phyloP scores from a whole-genome alignment of 495 filamentous ascomycete genomes.

The Daldinia caldariorum region DNA sequence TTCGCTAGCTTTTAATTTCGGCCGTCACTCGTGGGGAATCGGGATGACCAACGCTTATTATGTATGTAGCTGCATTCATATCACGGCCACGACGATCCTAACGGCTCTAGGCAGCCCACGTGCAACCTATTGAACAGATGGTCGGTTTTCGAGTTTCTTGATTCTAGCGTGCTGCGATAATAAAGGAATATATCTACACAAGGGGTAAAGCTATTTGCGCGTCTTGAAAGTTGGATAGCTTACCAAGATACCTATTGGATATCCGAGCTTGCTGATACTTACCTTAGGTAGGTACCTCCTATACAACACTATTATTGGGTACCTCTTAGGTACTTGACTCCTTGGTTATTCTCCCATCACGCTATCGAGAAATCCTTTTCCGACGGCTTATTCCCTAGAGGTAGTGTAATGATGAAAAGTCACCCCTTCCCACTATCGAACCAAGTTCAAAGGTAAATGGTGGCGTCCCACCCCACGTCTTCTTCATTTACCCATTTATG shows the following conservation, averaged over 20 bases:
- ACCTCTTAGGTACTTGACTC: neutral
- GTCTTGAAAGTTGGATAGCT: too few relatives aligned
- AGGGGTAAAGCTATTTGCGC: too few relatives aligned
- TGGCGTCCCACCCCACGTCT: neutral
- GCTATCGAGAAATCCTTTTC: neutral
- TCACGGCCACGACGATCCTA: slow-evolving; percentile 28
- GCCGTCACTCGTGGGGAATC: slow-evolving; percentile 33
- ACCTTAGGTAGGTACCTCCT: neutral
- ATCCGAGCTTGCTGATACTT: neutral
- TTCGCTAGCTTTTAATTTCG: slow-evolving; percentile 41
- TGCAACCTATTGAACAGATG: slow-evolving; percentile 17
- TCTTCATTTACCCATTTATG: neutral
- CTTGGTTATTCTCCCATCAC: neutral
- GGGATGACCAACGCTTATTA: slow-evolving; percentile 20
- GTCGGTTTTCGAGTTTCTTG: slow-evolving; percentile 5
- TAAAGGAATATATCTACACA: too few relatives aligned
- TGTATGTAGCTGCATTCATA: slow-evolving; percentile 30
- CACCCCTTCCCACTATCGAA: too few relatives aligned
- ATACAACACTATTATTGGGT: too few relatives aligned
- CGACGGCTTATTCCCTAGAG: neutral
- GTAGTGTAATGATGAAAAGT: too few relatives aligned
- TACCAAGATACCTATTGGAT: too few relatives aligned
- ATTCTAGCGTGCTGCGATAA: neutral
- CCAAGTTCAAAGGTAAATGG: neutral
- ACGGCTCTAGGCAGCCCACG: slow-evolving; percentile 31